These are phyloP conservation scores for Pseudozyma flocculosa DNA, from an alignment of 1,284 basidiomycete species.

Conservation along the genomic window DNA sequence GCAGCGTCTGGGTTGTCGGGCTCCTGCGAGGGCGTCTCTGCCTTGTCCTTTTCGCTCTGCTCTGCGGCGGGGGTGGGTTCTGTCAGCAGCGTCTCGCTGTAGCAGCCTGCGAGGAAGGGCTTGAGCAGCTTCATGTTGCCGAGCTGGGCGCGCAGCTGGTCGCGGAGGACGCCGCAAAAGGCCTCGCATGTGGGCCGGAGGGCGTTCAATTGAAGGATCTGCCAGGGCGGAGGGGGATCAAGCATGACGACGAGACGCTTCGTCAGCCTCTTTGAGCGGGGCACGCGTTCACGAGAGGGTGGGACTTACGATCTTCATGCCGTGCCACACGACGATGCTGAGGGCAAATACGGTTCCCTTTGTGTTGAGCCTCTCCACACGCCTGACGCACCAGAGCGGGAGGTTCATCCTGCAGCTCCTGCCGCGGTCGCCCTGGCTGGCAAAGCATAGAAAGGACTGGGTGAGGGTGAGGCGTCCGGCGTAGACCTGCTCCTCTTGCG, in stretches of 20 bases:
- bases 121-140: slow-evolving; percentile 84
- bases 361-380: slow-evolving; percentile 83
- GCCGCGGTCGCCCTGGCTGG: slow-evolving; percentile 81
- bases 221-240: too few relatives aligned
- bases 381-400: slow-evolving; percentile 85
- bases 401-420: slow-evolving; percentile 82
- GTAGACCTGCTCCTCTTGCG: slow-evolving; percentile 53
- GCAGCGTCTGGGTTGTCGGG: slow-evolving; percentile 4
- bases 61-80: slow-evolving; percentile 61
- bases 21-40: slow-evolving; percentile 15
- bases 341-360: slow-evolving; percentile 75
- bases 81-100: slow-evolving; percentile 83
- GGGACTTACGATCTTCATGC: slow-evolving; percentile 74
- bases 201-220: slow-evolving; percentile 94
- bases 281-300: too few relatives aligned
- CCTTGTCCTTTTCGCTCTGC: slow-evolving; percentile 49
- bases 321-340: slow-evolving; percentile 91
- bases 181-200: slow-evolving; percentile 91
- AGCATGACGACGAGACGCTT: too few relatives aligned
- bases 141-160: slow-evolving; percentile 80
- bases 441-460: slow-evolving; percentile 86
- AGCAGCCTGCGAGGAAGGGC: slow-evolving; percentile 85
- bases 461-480: slow-evolving; percentile 82
- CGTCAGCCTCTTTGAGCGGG: too few relatives aligned
- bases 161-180: slow-evolving; percentile 85